phyloP scores from a whole-genome alignment of 2,329 filamentous ascomycete genomes.

The Orbilia blumenaviensis region DNA sequence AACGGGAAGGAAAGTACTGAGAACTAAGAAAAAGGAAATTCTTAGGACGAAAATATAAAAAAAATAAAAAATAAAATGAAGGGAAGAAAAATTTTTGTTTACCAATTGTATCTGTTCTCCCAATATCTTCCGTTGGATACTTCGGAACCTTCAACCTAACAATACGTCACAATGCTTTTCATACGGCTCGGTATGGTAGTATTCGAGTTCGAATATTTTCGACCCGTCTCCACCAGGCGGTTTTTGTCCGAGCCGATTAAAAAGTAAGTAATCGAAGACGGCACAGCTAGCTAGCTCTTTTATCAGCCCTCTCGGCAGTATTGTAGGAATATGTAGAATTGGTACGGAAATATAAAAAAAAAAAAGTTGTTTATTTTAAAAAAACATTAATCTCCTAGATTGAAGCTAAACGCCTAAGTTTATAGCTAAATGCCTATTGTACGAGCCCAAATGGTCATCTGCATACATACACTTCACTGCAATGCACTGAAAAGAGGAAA shows the following conservation, averaged over 20 bases:
- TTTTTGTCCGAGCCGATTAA: slow-evolving; percentile 31
- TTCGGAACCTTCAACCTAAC: slow-evolving; percentile 4
- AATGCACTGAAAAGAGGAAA: slow-evolving; percentile 52
- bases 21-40: slow-evolving; percentile 34
- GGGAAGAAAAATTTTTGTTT: slow-evolving; percentile 11
- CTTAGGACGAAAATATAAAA: slow-evolving; percentile 52
- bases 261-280: slow-evolving; percentile 27
- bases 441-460: slow-evolving; percentile 36
- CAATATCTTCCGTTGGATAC: slow-evolving; percentile 46
- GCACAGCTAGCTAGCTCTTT: slow-evolving; percentile 27
- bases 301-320: not conserved
- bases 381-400: slow-evolving; percentile 25
- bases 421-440: slow-evolving; percentile 41
- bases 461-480: slow-evolving; percentile 43
- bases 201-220: slow-evolving; percentile 6
- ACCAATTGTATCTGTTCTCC: slow-evolving; percentile 50
- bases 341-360: too few relatives aligned
- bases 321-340: slow-evolving; percentile 1
- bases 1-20: slow-evolving; percentile 45
- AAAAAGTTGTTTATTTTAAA: too few relatives aligned
- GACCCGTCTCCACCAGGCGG: slow-evolving; percentile 36
- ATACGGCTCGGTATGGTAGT: slow-evolving; percentile 22
- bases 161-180: slow-evolving; percentile 52
- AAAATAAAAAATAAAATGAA: not conserved
- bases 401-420: slow-evolving; percentile 24